Conservation (phyloP, 805 yeast genomes). For the Metschnikowia chrysomelidarum region DNA sequence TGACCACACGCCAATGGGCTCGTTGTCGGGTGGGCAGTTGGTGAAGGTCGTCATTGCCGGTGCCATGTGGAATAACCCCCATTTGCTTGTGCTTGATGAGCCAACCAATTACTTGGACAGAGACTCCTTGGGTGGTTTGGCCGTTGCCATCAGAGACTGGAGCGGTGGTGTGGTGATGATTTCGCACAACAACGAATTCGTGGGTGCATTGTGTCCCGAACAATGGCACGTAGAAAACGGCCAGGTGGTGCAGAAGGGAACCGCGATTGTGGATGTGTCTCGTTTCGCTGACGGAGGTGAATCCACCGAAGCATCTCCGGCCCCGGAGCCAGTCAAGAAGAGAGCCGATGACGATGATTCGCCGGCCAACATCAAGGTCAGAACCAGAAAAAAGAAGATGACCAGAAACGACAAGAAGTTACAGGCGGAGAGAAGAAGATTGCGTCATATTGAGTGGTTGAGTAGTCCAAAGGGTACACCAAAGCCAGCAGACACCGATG, state of each 20-base stretch:
- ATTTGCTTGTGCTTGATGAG: conserved; percentile 92
- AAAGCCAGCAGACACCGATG: conserved; percentile 89
- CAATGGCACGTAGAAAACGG: conserved; percentile 98
- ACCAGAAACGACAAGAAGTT: conserved; percentile 94
- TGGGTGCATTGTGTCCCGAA: conserved; percentile 96
- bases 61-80: conserved; percentile 99
- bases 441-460: conserved; percentile 93
- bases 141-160: conserved; percentile 98
- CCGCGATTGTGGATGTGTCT: conserved; percentile 66
- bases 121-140: conserved; percentile 96
- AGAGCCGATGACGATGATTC: conserved; percentile 76
- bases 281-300: conserved; percentile 81
- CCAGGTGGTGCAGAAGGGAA: conserved; percentile 79
- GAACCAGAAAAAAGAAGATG: conserved; percentile 91
- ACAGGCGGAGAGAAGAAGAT: conserved; percentile 90
- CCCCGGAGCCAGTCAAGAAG: conserved; percentile 34
- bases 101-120: conserved; percentile 98
- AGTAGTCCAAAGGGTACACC: conserved; percentile 98
- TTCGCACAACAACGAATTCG: conserved; percentile 95
- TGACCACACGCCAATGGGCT: conserved; percentile 96
- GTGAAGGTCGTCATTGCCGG: conserved; percentile 99
- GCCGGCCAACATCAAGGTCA: conserved; percentile 94
- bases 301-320: conserved; percentile 43
- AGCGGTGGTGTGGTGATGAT: conserved; percentile 97
- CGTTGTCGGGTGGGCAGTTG: conserved; percentile 95